Conservation (phyloP, 2,329 filamentous ascomycete genomes). For the Aspergillus unguis region DNA sequence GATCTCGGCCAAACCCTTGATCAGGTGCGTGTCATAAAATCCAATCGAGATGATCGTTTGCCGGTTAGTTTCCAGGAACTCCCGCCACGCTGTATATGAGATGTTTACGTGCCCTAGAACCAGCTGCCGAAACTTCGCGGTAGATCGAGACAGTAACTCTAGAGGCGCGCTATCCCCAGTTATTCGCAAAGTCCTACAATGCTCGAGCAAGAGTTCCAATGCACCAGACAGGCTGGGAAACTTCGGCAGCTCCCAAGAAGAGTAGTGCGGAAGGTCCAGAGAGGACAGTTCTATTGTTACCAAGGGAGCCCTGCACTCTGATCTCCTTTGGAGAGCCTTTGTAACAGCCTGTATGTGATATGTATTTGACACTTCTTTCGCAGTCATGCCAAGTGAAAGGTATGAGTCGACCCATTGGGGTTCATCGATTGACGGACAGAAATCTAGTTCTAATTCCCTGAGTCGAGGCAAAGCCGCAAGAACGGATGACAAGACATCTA, state of each 20-base stretch:
- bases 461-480: slow-evolving; percentile 1
- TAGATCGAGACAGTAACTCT: not conserved
- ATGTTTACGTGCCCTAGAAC: not conserved
- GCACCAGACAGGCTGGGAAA: not conserved
- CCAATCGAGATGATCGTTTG: not conserved
- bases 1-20: not conserved
- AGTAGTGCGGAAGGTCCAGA: not conserved
- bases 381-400: slow-evolving; percentile 2
- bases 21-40: not conserved
- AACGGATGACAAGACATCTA: not conserved
- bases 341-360: not conserved
- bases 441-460: not conserved
- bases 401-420: slow-evolving; percentile 1
- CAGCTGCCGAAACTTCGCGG: not conserved
- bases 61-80: not conserved
- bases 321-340: slow-evolving; percentile 1
- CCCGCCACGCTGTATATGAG: not conserved
- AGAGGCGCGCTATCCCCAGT: not conserved
- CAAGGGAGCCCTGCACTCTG: not conserved
- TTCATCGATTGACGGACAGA: not conserved
- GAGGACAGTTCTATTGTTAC: slow-evolving; percentile 1
- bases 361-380: slow-evolving; percentile 1
- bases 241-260: not conserved
- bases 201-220: not conserved
- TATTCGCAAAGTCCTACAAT: slow-evolving; percentile 1